These are phyloP conservation scores for Candida glucosophila DNA, from an alignment of 1,139 yeast genomes.

Conservation along the genomic window DNA sequence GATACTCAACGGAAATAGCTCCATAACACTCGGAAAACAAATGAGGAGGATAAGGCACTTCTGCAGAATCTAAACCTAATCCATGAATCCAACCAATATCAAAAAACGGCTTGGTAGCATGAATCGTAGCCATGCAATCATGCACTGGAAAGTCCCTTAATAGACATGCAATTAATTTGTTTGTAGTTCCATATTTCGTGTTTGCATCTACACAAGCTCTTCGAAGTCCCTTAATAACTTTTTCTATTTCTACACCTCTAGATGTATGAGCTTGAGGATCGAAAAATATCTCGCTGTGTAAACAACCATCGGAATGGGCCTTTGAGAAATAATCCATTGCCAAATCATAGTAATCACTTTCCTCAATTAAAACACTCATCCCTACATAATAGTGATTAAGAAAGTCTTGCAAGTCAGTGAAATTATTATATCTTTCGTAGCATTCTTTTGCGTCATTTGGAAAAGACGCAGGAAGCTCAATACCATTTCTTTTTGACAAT, in stretches of 20 bases:
- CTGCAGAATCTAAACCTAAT: constrained; percentile 70
- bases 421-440: constrained; percentile 47
- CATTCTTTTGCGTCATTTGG: constrained; percentile 49
- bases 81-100: constrained; percentile 56
- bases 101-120: constrained; percentile 41
- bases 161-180: constrained; percentile 71
- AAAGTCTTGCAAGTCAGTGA: constrained; percentile 66
- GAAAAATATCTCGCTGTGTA: constrained; percentile 65
- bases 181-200: constrained; percentile 48
- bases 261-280: constrained; percentile 81
- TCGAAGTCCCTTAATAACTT: constrained; percentile 55
- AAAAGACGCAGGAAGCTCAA: constrained; percentile 49
- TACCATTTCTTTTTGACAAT: constrained; percentile 49
- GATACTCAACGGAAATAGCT: constrained; percentile 34
- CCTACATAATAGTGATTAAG: constrained; percentile 73
- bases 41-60: constrained; percentile 66
- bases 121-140: constrained; percentile 48
- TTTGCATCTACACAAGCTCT: constrained; percentile 57
- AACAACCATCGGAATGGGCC: constrained; percentile 53
- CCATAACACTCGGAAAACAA: constrained; percentile 55
- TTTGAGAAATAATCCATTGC: constrained; percentile 65
- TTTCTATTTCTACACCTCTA: constrained; percentile 50
- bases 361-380: constrained; percentile 58
- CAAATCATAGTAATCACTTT: constrained; percentile 60
- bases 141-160: constrained; percentile 62